Base-by-base conservation (phyloP, 768 basidiomycete species). In the Panus rudis region DNA sequence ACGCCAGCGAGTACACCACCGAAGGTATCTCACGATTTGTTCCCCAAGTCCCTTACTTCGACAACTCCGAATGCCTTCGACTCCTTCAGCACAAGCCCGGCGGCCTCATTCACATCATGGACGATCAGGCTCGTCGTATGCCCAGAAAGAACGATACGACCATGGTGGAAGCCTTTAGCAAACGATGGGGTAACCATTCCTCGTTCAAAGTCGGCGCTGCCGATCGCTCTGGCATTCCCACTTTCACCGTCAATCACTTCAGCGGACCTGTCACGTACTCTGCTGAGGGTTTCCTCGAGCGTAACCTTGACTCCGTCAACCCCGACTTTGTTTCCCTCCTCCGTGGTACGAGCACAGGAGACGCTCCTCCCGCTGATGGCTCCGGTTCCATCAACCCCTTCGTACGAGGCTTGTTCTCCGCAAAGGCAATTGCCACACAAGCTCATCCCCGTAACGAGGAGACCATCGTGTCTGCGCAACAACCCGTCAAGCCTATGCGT, bases 21-120 rank as follows among this genome's bases (percentile, higher is more conserved):
- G 92, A 97, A 59, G 89, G 84, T 19, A 80, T 98, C 50, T 66
- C 79, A 1, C 72, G 70, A 2, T 72, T 78, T 42, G 75, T 86
- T 2, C 86, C 87, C 0, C 67, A 76, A 23, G 66, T 88, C 0
- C 76, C 83, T 0, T 93, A 85, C 68, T 90, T 90, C 59, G 90
- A 94, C 65, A 98, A 97, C 61, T 61, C 83, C 8, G 93, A 97
- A 58, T 92, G 89, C 52, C 63, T 98, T 23, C 78, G 90, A 6
- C 70, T 99, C 23, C 66, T 98, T 31, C 84, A 92, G 57, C 84
- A 90, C 57, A 71, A 70, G 42, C 92, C 89, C 1, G 93, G 92
- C 8, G 96, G 96, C 2, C 70, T 99, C 24, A 81, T 97, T 41
- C 91, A 94, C 55, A 97, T 98, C 62, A 90, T 97, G 85, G 93